A percentile compares a stretch with the other conserved stretches of the same genome.
Evolutionary conservation across 1,284 basidiomycete species (phyloP).

Genomic region (Rhodotorula sp.): DNA sequence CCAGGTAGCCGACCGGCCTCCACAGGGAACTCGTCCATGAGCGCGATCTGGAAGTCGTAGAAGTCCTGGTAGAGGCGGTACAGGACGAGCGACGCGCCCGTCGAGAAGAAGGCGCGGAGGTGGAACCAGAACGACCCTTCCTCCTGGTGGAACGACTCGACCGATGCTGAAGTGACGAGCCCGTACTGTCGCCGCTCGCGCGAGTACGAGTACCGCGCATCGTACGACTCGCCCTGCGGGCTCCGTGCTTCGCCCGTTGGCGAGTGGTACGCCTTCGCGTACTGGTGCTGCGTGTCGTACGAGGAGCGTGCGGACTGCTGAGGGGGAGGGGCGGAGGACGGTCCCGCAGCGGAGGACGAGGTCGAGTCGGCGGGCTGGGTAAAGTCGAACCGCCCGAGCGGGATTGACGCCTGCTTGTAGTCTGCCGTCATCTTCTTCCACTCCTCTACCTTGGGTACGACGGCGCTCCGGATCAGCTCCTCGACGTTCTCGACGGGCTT

Average conservation of each 20-base stretch:
- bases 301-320: neutral
- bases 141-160: slow-evolving; percentile 95
- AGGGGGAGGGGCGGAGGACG: neutral
- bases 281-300: neutral
- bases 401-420: slow-evolving; percentile 95
- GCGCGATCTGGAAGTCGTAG: slow-evolving; percentile 91
- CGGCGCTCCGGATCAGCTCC: slow-evolving; percentile 74
- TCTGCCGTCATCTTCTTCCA: slow-evolving; percentile 95
- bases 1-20: slow-evolving; percentile 74
- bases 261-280: neutral
- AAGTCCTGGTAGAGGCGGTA: slow-evolving; percentile 98
- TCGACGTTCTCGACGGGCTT: slow-evolving; percentile 69
- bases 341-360: slow-evolving; percentile 53
- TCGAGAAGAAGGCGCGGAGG: slow-evolving; percentile 78
- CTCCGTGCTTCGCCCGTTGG: neutral
- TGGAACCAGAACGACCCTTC: slow-evolving; percentile 98
- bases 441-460: slow-evolving; percentile 88
- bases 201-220: slow-evolving; percentile 39
- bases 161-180: slow-evolving; percentile 80
- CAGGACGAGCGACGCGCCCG: slow-evolving; percentile 73
- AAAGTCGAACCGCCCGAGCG: slow-evolving; percentile 85
- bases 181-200: slow-evolving; percentile 56
- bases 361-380: slow-evolving; percentile 10
- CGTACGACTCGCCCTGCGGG: slow-evolving; percentile 6
- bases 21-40: slow-evolving; percentile 80